Evolutionary conservation across 2,329 filamentous ascomycete genomes (phyloP), one percentile per base, ranked within the genome.

Genomic region (Tothia fuscella): DNA sequence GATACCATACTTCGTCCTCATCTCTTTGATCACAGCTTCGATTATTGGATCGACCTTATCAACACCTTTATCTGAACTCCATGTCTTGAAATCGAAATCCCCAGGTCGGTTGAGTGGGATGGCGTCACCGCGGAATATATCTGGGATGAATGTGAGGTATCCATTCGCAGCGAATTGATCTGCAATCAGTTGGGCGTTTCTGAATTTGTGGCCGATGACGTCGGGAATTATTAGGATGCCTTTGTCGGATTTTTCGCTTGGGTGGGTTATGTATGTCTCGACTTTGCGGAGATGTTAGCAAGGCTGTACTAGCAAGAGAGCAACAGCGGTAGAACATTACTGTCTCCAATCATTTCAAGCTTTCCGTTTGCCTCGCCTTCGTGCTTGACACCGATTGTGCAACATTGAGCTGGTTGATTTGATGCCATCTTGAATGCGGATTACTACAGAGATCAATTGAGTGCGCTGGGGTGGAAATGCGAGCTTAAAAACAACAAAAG

Each of bases 91-190:
- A 49, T 74, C 52, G 49, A 67, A 72, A 46, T 64, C 66, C 14
- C 56, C 61, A 5, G 66, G 61, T 36, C 63, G 65, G 55, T 78
- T 71, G 47, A 80, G 52, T 1, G 63, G 53, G 41, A 83, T 57
- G 13, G 74, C 56, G 53, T 84, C 77, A 46, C 78, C 80, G 48
- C 76, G 69, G 68, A 86, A 82, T 40, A 82, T 60, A 57, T 88
- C 82, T 21, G 81, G 73, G 46, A 87, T 69, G 31, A 84, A 62
- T 43, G 72, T 71, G 43, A 78, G 66, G 63, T 84, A 86, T 50
- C 80, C 82, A 56, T 81, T 80, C 49, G 74, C 73, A 44, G 83
- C 83, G 57, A 72, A 82, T 53, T 82, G 74, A 64, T 88, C 83
- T 46, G 82, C 82, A 51, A 86, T 72, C 47, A 71, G 64, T 50